Evolutionary conservation across 2,329 filamentous ascomycete species (phyloP).

Genomic region (Ophiocordyceps australis): DNA sequence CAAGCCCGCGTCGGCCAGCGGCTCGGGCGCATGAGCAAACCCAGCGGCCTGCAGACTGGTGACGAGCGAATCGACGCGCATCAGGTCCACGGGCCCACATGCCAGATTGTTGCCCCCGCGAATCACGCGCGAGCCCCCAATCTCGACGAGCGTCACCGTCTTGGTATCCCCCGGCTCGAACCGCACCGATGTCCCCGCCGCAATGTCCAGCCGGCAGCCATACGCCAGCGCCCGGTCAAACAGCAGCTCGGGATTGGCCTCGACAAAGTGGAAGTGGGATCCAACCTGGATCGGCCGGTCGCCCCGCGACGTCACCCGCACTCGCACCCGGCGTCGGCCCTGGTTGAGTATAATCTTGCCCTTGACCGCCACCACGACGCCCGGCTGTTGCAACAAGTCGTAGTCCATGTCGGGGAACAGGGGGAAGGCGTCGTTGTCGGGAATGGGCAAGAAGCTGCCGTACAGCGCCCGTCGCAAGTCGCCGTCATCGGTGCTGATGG

Average conservation of each 20-base stretch:
- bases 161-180: constrained; percentile 90
- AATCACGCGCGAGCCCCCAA: constrained; percentile 64
- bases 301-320: constrained; percentile 70
- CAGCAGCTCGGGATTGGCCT: constrained; percentile 76
- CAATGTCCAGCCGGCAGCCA: constrained; percentile 74
- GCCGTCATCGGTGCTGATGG: constrained; percentile 71
- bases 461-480: constrained; percentile 78
- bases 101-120: constrained; percentile 71
- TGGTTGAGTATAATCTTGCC: constrained; percentile 53
- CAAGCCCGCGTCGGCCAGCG: constrained; percentile 22
- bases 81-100: constrained; percentile 48
- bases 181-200: constrained; percentile 77
- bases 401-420: constrained; percentile 47
- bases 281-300: constrained; percentile 86
- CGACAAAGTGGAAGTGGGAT: constrained; percentile 91
- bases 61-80: constrained; percentile 46
- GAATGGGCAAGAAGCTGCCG: constrained; percentile 76
- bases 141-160: constrained; percentile 79
- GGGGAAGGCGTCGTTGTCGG: constrained; percentile 49
- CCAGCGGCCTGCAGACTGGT: constrained; percentile 49
- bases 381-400: constrained; percentile 50
- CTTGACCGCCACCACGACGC: constrained; percentile 59
- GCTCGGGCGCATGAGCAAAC: constrained; percentile 61
- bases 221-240: constrained; percentile 76
- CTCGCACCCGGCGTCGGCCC: constrained; percentile 50